Conservation (phyloP, 2,329 filamentous ascomycete species). For the Xylaria sp. region DNA sequence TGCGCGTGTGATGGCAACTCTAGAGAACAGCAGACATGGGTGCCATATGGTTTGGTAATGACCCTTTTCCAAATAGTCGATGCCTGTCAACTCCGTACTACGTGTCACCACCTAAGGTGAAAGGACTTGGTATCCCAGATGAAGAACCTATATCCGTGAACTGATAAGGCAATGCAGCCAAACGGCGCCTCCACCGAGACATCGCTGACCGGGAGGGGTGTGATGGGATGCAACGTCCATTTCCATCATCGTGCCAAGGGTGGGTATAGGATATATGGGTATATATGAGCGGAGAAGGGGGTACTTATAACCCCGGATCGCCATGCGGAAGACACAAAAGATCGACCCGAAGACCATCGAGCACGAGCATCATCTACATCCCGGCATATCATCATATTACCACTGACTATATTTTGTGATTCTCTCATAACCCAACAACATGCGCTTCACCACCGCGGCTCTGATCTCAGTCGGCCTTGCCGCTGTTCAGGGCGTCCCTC, state of each 20-base stretch:
- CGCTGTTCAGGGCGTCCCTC: conserved; percentile 13
- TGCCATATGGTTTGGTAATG: background rate
- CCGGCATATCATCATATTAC: background rate
- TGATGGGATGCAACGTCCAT: background rate
- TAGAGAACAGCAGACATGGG: background rate
- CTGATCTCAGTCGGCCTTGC: conserved; percentile 16
- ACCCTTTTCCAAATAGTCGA: background rate
- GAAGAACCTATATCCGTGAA: conserved; percentile 6
- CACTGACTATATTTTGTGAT: background rate
- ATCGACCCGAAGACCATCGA: background rate
- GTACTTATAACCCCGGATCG: conserved; percentile 15
- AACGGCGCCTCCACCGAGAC: background rate
- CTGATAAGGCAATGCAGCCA: conserved; percentile 2
- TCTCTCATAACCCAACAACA: background rate
- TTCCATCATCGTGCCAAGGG: background rate
- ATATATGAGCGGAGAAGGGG: background rate
- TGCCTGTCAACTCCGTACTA: background rate
- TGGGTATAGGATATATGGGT: background rate
- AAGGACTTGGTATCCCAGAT: background rate
- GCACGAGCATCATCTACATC: conserved; percentile 9
- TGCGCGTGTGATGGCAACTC: conserved; percentile 9
- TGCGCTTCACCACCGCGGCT: conserved; percentile 15
- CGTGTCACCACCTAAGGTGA: background rate
- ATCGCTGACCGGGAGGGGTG: background rate
- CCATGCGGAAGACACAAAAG: background rate